Evolutionary conservation across 371 early-diverging fungal genomes (phyloP).

Genomic region (Syncephalastrum racemosum): DNA sequence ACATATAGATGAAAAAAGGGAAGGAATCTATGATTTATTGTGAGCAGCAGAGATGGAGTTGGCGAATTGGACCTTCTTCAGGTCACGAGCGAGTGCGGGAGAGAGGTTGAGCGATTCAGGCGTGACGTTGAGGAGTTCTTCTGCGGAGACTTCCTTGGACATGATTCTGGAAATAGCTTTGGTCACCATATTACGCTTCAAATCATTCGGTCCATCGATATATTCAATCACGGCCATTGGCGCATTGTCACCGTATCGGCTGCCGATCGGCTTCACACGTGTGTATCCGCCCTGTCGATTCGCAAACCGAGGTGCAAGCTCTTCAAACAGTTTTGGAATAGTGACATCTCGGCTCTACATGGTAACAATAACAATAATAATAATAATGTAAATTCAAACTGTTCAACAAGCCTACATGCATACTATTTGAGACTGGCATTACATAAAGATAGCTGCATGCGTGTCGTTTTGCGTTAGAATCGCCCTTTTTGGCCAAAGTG

Average conservation of each 20-base stretch:
- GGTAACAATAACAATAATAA: too few species aligned
- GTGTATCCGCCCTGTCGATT: slow-evolving; percentile 89
- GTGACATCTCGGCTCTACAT: slow-evolving; percentile 66
- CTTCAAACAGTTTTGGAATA: slow-evolving; percentile 82
- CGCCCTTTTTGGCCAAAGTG: slow-evolving; percentile 75
- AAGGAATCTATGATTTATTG: too few species aligned
- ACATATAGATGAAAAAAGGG: too few species aligned
- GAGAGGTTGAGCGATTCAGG: slow-evolving; percentile 23
- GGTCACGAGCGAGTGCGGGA: slow-evolving; percentile 35
- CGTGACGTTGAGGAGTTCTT: slow-evolving; percentile 26
- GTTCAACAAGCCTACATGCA: not conserved
- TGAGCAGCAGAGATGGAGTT: slow-evolving; percentile 19
- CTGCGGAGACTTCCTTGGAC: slow-evolving; percentile 20
- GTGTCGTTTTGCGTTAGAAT: slow-evolving; percentile 58
- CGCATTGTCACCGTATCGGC: slow-evolving; percentile 83
- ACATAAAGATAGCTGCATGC: slow-evolving; percentile 66
- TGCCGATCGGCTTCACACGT: slow-evolving; percentile 81
- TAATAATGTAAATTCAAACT: too few species aligned
- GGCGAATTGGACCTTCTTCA: slow-evolving; percentile 44
- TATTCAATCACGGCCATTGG: slow-evolving; percentile 92
- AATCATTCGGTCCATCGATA: slow-evolving; percentile 63
- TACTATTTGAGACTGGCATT: slow-evolving; percentile 14
- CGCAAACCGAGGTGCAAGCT: slow-evolving; percentile 83
- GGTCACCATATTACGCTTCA: slow-evolving; percentile 52
- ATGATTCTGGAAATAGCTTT: slow-evolving; percentile 47